These are phyloP conservation scores for Neurospora intermedia DNA, from an alignment of 495 filamentous ascomycete genomes.

Conservation along the genomic window DNA sequence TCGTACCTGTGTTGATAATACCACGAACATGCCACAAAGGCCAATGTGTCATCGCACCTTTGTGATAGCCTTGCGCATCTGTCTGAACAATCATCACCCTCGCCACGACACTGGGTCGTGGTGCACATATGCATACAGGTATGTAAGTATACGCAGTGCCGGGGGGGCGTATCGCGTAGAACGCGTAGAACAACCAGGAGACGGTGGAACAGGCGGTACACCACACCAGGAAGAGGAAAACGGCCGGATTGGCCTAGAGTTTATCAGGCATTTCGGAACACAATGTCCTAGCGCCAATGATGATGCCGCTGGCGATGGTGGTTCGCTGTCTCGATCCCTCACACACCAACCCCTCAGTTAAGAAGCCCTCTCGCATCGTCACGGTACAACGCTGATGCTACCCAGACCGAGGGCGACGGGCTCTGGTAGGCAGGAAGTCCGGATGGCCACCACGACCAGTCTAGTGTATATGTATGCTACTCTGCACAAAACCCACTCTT, in stretches of 20 bases:
- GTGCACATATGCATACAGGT: not conserved
- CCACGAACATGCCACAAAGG: not conserved
- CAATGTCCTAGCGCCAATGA: constrained; percentile 6
- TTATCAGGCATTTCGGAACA: constrained; percentile 15
- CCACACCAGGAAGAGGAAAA: not conserved
- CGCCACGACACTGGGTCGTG: not conserved
- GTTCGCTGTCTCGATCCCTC: not conserved
- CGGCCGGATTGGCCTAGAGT: constrained; percentile 5
- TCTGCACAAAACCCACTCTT: not conserved
- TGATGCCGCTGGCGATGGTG: not conserved
- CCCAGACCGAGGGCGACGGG: not conserved
- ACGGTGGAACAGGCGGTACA: not conserved
- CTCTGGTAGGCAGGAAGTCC: not conserved
- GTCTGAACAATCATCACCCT: not conserved
- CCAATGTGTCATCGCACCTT: not conserved
- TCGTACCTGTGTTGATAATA: not conserved
- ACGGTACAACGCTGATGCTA: not conserved
- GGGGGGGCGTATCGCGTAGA: constrained; percentile 7
- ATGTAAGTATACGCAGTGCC: not conserved
- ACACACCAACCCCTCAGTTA: not conserved
- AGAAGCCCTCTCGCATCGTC: not conserved
- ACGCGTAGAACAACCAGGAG: constrained; percentile 8
- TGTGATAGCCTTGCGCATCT: not conserved
- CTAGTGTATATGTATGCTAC: not conserved
- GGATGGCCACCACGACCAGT: not conserved